Evolutionary conservation across 192 early-diverging fungal species (phyloP).

Genomic region (Allomyces macrogynus): DNA sequence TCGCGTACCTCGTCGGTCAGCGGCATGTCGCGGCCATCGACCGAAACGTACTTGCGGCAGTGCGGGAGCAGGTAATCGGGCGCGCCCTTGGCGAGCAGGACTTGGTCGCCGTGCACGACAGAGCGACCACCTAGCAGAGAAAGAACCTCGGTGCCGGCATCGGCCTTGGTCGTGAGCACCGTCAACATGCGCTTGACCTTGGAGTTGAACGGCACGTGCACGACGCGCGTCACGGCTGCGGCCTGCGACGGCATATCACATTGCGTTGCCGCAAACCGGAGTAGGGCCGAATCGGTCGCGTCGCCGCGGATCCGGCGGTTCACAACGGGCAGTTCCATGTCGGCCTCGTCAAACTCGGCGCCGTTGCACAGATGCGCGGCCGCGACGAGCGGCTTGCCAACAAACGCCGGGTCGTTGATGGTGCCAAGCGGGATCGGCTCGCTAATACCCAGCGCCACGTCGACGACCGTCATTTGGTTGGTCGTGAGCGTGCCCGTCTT

Average conservation of each 20-base stretch:
- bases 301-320: constrained; percentile 53
- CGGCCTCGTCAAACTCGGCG: constrained; percentile 36
- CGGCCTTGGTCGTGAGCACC: constrained; percentile 12
- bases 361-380: constrained; percentile 40
- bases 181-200: constrained; percentile 51
- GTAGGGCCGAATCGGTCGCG: constrained; percentile 65
- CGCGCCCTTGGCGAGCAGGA: constrained; percentile 56
- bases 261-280: constrained; percentile 38
- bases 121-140: not conserved
- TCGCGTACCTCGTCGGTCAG: constrained; percentile 13
- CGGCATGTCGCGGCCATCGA: constrained; percentile 16
- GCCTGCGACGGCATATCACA: constrained; percentile 6
- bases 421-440: constrained; percentile 6
- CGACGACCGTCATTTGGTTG: constrained; percentile 45
- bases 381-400: constrained; percentile 1
- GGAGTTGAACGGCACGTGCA: constrained; percentile 49
- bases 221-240: constrained; percentile 12
- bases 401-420: not conserved
- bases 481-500: constrained; percentile 86
- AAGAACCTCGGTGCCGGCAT: constrained; percentile 6
- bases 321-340: constrained; percentile 20
- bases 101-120: constrained; percentile 10
- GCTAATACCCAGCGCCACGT: constrained; percentile 19
- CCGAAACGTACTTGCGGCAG: constrained; percentile 16
- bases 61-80: constrained; percentile 45